A percentile compares a stretch with the other conserved stretches of the same genome.
phyloP scores from a whole-genome alignment of 352 stramenopile species.

The Phytophthora sp. region DNA sequence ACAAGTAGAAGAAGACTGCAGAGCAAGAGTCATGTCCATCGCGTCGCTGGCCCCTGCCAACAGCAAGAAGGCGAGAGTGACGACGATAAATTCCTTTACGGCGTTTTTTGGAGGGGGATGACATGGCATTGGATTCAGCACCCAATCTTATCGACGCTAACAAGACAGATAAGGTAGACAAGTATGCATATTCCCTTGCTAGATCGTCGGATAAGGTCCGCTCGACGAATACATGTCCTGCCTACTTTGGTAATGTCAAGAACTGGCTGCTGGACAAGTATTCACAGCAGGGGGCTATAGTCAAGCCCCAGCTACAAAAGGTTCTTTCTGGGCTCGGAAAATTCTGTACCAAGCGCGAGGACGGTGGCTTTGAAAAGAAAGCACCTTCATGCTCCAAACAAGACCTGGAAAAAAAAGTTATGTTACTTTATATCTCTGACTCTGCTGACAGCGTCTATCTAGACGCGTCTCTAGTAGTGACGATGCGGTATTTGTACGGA shows the following conservation, averaged over 20 bases:
- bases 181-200: no score
- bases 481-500: no score
- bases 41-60: neutral
- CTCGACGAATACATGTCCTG: neutral
- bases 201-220: neutral
- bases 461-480: no score
- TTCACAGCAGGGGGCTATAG: neutral
- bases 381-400: no score
- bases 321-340: no score
- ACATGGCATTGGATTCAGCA: neutral
- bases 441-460: no score
- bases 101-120: neutral
- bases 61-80: neutral
- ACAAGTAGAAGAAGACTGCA: neutral
- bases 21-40: neutral
- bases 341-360: no score
- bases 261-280: neutral
- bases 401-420: no score
- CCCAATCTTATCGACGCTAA: neutral
- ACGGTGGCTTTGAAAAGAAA: no score
- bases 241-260: neutral
- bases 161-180: neutral
- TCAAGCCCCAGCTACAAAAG: neutral
- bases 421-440: no score
- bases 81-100: neutral